Conservation (phyloP, 352 stramenopile species). For the Saprolegnia parasitica region DNA sequence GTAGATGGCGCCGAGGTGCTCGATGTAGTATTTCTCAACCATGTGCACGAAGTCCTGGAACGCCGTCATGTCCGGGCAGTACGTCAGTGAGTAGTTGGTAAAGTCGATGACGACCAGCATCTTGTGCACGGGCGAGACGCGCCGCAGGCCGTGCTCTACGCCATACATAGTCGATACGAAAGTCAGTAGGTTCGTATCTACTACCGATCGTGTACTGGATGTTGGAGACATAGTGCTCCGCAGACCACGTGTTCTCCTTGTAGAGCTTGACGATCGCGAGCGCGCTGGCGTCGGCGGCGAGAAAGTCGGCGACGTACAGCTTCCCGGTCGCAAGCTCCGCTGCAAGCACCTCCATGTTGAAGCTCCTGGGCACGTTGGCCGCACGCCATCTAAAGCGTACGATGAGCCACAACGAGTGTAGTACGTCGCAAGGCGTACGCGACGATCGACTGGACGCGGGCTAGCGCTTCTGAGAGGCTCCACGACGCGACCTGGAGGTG, state of each 20-base stretch:
- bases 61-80: constrained; percentile 18
- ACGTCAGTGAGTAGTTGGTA: constrained; percentile 20
- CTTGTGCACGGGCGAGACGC: constrained; percentile 17
- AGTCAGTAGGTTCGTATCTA: background rate
- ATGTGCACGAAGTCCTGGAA: constrained; percentile 26
- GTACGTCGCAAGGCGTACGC: constrained; percentile 10
- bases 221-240: constrained; percentile 19
- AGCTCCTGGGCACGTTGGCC: background rate
- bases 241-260: constrained; percentile 25
- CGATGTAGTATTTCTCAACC: constrained; percentile 24
- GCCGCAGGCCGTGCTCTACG: constrained; percentile 17
- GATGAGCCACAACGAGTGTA: background rate
- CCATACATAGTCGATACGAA: background rate
- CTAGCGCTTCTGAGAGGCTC: background rate
- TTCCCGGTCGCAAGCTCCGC: constrained; percentile 25
- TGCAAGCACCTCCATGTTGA: constrained; percentile 11
- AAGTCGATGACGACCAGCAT: constrained; percentile 26
- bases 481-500: constrained; percentile 1
- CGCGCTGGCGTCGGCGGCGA: constrained; percentile 4
- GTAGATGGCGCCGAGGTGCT: constrained; percentile 14
- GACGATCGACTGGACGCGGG: background rate
- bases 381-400: constrained; percentile 9
- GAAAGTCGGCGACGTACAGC: constrained; percentile 25
- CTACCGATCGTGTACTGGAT: constrained; percentile 30
- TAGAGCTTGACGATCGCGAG: constrained; percentile 20